A percentile compares a stretch with the other conserved stretches of the same genome.
Evolutionary conservation across 768 basidiomycete species (phyloP).

Genomic region (Suillus ampliporus): DNA sequence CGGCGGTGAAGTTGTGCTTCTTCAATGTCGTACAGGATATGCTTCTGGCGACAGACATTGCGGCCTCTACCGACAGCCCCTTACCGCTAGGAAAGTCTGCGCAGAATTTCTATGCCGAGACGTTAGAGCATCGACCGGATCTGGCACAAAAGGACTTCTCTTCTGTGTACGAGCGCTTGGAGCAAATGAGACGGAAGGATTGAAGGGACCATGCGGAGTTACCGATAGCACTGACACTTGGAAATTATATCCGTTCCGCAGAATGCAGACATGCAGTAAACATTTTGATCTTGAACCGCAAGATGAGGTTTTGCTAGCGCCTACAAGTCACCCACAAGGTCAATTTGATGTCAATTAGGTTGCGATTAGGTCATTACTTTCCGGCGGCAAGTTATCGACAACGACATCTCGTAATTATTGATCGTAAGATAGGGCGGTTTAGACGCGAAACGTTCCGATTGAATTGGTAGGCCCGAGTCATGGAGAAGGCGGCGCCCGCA

Average conservation of each 20-base stretch:
- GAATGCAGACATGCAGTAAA: not conserved
- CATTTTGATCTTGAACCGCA: not conserved
- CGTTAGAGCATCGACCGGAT: constrained; percentile 59
- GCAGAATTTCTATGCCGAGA: constrained; percentile 61
- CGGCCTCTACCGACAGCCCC: constrained; percentile 50
- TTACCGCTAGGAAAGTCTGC: constrained; percentile 74
- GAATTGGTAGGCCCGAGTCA: constrained; percentile 4
- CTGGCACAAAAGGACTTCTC: constrained; percentile 80
- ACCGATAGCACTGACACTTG: not conserved
- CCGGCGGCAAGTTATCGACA: constrained; percentile 2
- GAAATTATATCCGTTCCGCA: not conserved
- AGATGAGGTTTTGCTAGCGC: not conserved
- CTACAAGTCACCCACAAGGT: not conserved
- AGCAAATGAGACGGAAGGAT: constrained; percentile 22
- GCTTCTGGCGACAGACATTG: constrained; percentile 76
- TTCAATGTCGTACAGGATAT: constrained; percentile 64
- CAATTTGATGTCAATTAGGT: not conserved
- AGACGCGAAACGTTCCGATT: not conserved
- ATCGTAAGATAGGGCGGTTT: not conserved
- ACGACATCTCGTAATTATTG: not conserved
- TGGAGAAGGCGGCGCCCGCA: not conserved
- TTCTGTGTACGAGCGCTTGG: constrained; percentile 72
- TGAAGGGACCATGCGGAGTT: constrained; percentile 10
- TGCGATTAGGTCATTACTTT: not conserved
- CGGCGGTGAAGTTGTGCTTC: constrained; percentile 11